Evolutionary conservation across 257 asterid species (phyloP).

Genomic region (Jasminum sambac): DNA sequence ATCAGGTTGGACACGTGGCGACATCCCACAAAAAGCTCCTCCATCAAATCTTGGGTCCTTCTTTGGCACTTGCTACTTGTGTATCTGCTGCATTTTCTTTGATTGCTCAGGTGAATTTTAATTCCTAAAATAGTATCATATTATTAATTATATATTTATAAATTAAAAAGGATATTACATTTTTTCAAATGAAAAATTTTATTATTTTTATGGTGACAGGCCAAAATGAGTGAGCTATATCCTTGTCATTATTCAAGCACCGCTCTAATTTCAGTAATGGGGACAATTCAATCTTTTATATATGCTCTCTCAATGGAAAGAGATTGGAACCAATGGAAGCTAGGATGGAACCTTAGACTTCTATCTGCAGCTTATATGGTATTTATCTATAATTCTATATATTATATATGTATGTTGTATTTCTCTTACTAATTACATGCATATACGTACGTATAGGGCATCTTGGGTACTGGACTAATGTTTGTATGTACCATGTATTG

Average conservation of each 20-base stretch:
- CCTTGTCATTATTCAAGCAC: conserved; percentile 82
- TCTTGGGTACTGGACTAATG: conserved; percentile 51
- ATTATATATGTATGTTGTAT: too few species aligned
- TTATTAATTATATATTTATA: background rate
- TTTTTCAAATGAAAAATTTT: too few species aligned
- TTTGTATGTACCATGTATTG: conserved; percentile 45
- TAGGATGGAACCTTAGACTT: conserved; percentile 63
- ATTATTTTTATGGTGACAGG: conserved; percentile 26
- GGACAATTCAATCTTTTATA: conserved; percentile 51
- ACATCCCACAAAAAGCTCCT: conserved; percentile 19
- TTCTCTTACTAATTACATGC: background rate
- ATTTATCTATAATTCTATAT: conserved; percentile 1
- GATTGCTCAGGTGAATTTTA: conserved; percentile 55
- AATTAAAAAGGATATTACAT: too few species aligned
- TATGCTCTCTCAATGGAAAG: conserved; percentile 51
- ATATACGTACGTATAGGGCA: conserved; percentile 41
- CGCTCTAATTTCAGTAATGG: conserved; percentile 56
- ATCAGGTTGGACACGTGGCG: conserved; percentile 37
- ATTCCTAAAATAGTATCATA: background rate
- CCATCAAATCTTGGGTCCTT: conserved; percentile 44
- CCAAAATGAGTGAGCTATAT: conserved; percentile 51
- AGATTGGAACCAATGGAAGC: conserved; percentile 60
- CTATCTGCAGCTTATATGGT: conserved; percentile 54
- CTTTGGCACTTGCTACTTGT: conserved; percentile 42
- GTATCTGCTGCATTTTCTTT: conserved; percentile 40